These are phyloP conservation scores for Globisporangium parvum DNA, from an alignment of 352 stramenopile species.

Conservation along the genomic window DNA sequence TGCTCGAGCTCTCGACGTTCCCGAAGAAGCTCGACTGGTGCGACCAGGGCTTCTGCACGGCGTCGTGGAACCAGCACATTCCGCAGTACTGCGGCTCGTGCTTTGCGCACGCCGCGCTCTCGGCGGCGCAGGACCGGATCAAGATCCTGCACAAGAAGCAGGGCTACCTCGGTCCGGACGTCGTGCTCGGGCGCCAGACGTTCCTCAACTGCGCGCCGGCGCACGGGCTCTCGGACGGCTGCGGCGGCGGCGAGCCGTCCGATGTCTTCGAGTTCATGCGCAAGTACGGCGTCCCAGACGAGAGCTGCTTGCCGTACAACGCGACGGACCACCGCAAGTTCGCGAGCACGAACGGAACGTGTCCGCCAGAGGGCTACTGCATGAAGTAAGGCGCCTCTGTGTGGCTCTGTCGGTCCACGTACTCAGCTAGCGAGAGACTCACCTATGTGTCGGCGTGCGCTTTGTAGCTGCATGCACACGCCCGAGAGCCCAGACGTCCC, in stretches of 20 bases:
- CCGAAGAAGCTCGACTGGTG: slow-evolving; percentile 83
- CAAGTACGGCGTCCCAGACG: slow-evolving; percentile 45
- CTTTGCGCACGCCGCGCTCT: slow-evolving; percentile 59
- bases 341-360: slow-evolving; percentile 40
- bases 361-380: slow-evolving; percentile 54
- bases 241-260: slow-evolving; percentile 43
- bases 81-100: slow-evolving; percentile 73
- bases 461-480: slow-evolving; percentile 71
- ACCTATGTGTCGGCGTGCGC: slow-evolving; percentile 1
- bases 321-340: slow-evolving; percentile 56
- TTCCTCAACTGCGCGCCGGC: slow-evolving; percentile 61
- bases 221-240: slow-evolving; percentile 48
- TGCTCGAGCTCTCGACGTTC: slow-evolving; percentile 32
- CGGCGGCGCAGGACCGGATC: slow-evolving; percentile 50
- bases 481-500: slow-evolving; percentile 34
- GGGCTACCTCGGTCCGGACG: slow-evolving; percentile 38
- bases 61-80: slow-evolving; percentile 71
- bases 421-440: not conserved
- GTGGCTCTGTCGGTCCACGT: slow-evolving; percentile 6
- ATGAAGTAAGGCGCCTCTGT: slow-evolving; percentile 32
- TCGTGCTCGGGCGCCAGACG: slow-evolving; percentile 50
- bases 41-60: slow-evolving; percentile 44
- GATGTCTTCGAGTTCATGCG: slow-evolving; percentile 66
- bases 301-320: slow-evolving; percentile 57
- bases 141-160: slow-evolving; percentile 51